A percentile compares a stretch with the other conserved stretches of the same genome.
These are phyloP conservation scores for Lipomyces chichibuensis DNA, from an alignment of 805 yeast genomes.

Conservation along the genomic window DNA sequence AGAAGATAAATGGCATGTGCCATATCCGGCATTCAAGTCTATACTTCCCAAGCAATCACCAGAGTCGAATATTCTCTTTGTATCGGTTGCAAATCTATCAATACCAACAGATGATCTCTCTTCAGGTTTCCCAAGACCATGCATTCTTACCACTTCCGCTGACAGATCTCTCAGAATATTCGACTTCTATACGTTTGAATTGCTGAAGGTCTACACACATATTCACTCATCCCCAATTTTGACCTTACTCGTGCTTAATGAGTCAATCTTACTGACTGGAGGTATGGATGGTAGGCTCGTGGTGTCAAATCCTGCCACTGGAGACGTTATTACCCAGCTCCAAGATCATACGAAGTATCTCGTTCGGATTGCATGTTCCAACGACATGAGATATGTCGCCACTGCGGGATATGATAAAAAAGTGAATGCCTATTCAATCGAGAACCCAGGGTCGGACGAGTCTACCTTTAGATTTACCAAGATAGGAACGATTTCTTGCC, in stretches of 20 bases:
- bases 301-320: constrained; percentile 36
- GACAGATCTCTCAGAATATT: constrained; percentile 33
- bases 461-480: background rate
- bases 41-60: constrained; percentile 27
- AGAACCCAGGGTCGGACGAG: background rate
- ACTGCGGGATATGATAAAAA: constrained; percentile 44
- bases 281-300: constrained; percentile 59
- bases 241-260: constrained; percentile 36
- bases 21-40: constrained; percentile 28
- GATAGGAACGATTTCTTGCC: constrained; percentile 26
- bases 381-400: constrained; percentile 44
- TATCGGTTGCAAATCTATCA: constrained; percentile 29
- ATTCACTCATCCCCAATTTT: constrained; percentile 35
- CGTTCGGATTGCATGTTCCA: constrained; percentile 45
- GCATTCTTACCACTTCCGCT: constrained; percentile 31
- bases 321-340: constrained; percentile 32
- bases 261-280: constrained; percentile 46
- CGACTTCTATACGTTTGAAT: constrained; percentile 32
- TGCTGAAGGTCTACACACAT: constrained; percentile 18
- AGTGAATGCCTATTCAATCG: constrained; percentile 30
- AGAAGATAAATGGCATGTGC: constrained; percentile 29
- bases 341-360: constrained; percentile 50
- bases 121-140: constrained; percentile 22
- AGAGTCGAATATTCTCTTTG: constrained; percentile 30
- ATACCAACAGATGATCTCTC: constrained; percentile 26